phyloP scores from a whole-genome alignment of 179 eudicot genomes.

The Beta macrorhiza region DNA sequence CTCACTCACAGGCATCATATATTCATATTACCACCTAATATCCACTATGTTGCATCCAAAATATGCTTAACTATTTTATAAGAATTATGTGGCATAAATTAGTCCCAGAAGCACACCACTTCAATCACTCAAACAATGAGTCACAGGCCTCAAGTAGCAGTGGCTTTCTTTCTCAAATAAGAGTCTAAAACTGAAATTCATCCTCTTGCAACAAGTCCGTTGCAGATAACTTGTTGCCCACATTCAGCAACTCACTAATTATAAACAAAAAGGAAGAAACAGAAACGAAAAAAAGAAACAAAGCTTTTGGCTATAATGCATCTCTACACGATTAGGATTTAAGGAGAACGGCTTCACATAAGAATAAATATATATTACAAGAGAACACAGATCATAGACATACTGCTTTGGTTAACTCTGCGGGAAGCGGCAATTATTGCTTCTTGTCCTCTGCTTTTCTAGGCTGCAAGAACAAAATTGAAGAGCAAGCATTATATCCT shows the following conservation, averaged over 20 bases:
- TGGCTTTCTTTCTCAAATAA: not conserved
- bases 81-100: no score
- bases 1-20: not conserved
- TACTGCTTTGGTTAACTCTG: slow-evolving; percentile 1
- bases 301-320: not conserved
- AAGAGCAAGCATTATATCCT: not conserved
- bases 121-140: no score
- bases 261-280: not conserved
- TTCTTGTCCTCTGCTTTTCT: slow-evolving; percentile 29
- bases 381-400: not conserved
- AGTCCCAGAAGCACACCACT: no score
- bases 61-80: not conserved
- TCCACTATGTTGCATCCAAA: not conserved
- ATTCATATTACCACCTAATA: not conserved
- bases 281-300: not conserved
- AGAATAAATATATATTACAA: not conserved
- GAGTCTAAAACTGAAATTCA: not conserved
- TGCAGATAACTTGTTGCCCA: not conserved
- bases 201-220: not conserved
- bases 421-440: not conserved
- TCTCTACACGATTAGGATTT: not conserved
- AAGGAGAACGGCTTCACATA: not conserved
- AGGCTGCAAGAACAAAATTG: slow-evolving; percentile 19
- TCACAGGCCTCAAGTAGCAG: not conserved
- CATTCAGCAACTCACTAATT: not conserved